Evolutionary conservation across 495 filamentous ascomycete genomes (phyloP).

Genomic region (Lichenothelia convexa): DNA sequence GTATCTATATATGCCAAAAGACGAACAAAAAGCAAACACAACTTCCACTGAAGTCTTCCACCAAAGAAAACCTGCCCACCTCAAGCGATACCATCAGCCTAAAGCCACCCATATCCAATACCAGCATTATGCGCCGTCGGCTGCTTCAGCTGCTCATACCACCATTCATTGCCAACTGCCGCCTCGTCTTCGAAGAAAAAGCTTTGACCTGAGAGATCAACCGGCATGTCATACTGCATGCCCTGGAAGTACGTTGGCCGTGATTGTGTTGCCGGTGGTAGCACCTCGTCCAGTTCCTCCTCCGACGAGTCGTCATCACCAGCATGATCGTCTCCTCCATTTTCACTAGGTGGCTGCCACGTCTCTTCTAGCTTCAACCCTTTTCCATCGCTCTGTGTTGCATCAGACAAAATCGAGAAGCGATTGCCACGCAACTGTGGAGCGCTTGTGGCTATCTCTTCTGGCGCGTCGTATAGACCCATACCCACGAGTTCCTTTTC

Average conservation of each 20-base stretch:
- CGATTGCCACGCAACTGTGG: no score
- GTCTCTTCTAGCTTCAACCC: slow-evolving; percentile 71
- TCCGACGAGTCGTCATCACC: slow-evolving; percentile 24
- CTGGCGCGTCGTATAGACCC: slow-evolving; percentile 61
- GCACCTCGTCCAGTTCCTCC: slow-evolving; percentile 18
- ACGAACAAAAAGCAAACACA: no score
- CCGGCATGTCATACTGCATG: no score
- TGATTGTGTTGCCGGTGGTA: slow-evolving; percentile 12
- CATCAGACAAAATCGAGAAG: slow-evolving; percentile 18
- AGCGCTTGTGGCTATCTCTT: slow-evolving; percentile 28
- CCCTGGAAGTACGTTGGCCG: no score
- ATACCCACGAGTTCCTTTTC: slow-evolving; percentile 56
- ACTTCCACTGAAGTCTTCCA: no score
- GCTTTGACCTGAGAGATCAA: slow-evolving; percentile 15
- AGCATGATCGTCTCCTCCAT: slow-evolving; percentile 34
- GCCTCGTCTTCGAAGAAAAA: slow-evolving; percentile 17
- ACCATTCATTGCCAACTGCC: slow-evolving; percentile 14
- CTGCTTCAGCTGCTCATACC: slow-evolving; percentile 15
- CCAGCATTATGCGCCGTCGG: slow-evolving; percentile 14
- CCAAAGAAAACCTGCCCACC: no score
- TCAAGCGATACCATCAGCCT: no score
- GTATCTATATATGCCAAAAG: no score
- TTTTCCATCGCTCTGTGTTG: slow-evolving; percentile 32
- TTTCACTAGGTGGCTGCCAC: slow-evolving; percentile 53
- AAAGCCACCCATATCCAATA: slow-evolving; percentile 16